A percentile compares a stretch with the other conserved stretches of the same genome.
phyloP scores from a whole-genome alignment of 1,139 yeast species.

The Yamadazyma songkhlaensis region DNA sequence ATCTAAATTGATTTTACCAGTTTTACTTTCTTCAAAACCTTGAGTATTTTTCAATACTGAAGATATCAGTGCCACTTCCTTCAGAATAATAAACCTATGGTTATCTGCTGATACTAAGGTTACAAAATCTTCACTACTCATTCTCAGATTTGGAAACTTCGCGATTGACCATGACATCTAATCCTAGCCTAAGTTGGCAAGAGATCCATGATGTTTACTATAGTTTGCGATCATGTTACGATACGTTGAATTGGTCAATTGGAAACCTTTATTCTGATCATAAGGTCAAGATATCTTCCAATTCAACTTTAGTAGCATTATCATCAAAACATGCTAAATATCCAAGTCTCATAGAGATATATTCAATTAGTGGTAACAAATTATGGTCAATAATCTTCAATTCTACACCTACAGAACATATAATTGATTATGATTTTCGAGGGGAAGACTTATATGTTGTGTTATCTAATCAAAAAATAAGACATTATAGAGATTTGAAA shows the following conservation, averaged over 20 bases:
- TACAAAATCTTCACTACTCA: constrained; percentile 36
- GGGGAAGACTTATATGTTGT: constrained; percentile 64
- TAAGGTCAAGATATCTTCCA: constrained; percentile 25
- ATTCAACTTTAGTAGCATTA: constrained; percentile 35
- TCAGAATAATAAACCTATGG: constrained; percentile 58
- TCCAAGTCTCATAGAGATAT: constrained; percentile 46
- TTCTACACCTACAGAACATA: constrained; percentile 52
- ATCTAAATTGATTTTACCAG: constrained; percentile 52
- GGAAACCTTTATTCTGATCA: constrained; percentile 29
- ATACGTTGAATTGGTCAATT: constrained; percentile 34
- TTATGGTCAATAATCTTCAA: constrained; percentile 50
- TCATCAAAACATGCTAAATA: constrained; percentile 31
- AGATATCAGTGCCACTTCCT: constrained; percentile 81
- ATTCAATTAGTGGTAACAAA: constrained; percentile 51
- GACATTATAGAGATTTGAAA: constrained; percentile 67
- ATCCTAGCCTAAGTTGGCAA: constrained; percentile 61
- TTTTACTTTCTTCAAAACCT: constrained; percentile 52
- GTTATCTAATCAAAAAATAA: constrained; percentile 50
- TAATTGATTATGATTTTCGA: constrained; percentile 54
- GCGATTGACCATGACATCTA: constrained; percentile 13
- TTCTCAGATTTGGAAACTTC: not conserved
- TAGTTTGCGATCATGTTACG: constrained; percentile 45
- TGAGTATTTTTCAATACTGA: constrained; percentile 76
- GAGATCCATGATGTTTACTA: constrained; percentile 61
- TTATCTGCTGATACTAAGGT: constrained; percentile 77